Base-by-base conservation (phyloP, 768 basidiomycete genomes). In the Hypsizygus marmoreus region DNA sequence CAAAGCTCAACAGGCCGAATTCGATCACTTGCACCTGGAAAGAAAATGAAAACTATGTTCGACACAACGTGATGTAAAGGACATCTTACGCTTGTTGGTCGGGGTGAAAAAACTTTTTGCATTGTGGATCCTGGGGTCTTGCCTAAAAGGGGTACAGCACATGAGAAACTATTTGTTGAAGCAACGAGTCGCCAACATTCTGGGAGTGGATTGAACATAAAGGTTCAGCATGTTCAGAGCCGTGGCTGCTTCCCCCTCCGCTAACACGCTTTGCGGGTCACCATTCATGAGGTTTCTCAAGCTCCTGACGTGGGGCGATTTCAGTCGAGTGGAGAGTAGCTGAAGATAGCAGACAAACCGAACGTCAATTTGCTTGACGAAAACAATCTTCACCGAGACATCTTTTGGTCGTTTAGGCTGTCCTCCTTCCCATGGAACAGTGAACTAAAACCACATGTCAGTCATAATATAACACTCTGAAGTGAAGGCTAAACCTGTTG, bases 1-100 rank as follows among this genome's bases (percentile, higher is more conserved):
- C 74, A 65, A 1, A 77, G 36, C 25, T 72, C 67, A 2, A 77
- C 59, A 1, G 67, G 66, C 6, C 47, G 39, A 23, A 65, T 61
- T 22, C 20, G 40, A 11, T 49, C 41, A 10, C 53, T 45, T 12
- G 51, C 40, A 8, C 36, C 57, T 59, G 36, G 28, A 38, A 1
- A 4, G 20, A 32, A 39, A 36, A 17, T 47, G 36, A 49, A 36
- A n/a, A 46, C 36, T 36, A 30, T 17, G n/a, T 19, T 23, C 37
- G 11, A 25, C 19, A 17, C 12, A 37, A 16, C 12, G 22, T 4
- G 28, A 49, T 6, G 11, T 14, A 22, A 23, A 5, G 11, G 19
- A 16, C 5, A 12, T 22, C 45, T 19, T 37, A 60, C 60, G 38
- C 40, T 55, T 62, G 11, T 48, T 30, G 3, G 37, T 32, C 1